phyloP scores from a whole-genome alignment of 352 stramenopile species.

The Phytophthora citricola region DNA sequence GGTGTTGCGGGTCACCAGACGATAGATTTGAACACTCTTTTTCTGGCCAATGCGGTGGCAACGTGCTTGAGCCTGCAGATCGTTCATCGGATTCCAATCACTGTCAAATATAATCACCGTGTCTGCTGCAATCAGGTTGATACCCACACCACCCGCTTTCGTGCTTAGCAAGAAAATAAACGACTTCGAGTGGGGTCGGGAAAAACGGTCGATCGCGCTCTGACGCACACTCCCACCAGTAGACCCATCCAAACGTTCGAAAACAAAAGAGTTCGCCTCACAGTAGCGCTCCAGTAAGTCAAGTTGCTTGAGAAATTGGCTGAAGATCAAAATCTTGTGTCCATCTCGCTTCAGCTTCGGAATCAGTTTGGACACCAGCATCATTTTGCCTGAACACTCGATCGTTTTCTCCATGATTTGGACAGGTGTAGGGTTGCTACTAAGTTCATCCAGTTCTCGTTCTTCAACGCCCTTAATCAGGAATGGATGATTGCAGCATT shows the following conservation, averaged over 20 bases:
- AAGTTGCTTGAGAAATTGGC: conserved; percentile 94
- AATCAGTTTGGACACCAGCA: conserved; percentile 91
- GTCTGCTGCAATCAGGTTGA: conserved; percentile 98
- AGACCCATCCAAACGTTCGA: conserved; percentile 91
- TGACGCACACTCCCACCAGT: conserved; percentile 91
- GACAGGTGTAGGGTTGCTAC: conserved; percentile 46
- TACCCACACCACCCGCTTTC: conserved; percentile 97
- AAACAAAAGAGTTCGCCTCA: conserved; percentile 88
- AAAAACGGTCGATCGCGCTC: conserved; percentile 97
- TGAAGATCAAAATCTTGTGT: conserved; percentile 96
- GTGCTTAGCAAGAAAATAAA: conserved; percentile 99
- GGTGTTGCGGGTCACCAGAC: conserved; percentile 97
- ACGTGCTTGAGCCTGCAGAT: conserved; percentile 88
- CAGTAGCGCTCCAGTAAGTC: conserved; percentile 96
- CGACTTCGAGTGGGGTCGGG: conserved; percentile 93
- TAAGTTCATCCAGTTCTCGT: conserved; percentile 81
- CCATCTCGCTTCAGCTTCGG: conserved; percentile 93
- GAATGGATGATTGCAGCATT: conserved; percentile 99
- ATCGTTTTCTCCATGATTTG: conserved; percentile 88
- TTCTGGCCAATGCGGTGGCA: conserved; percentile 99
- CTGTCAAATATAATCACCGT: conserved; percentile 99
- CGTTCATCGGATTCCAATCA: conserved; percentile 99
- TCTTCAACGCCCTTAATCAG: conserved; percentile 96
- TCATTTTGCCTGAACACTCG: conserved; percentile 87
- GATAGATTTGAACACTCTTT: conserved; percentile 98